Conservation (phyloP, 1,284 basidiomycete species). For the Earliella scabrosa region DNA sequence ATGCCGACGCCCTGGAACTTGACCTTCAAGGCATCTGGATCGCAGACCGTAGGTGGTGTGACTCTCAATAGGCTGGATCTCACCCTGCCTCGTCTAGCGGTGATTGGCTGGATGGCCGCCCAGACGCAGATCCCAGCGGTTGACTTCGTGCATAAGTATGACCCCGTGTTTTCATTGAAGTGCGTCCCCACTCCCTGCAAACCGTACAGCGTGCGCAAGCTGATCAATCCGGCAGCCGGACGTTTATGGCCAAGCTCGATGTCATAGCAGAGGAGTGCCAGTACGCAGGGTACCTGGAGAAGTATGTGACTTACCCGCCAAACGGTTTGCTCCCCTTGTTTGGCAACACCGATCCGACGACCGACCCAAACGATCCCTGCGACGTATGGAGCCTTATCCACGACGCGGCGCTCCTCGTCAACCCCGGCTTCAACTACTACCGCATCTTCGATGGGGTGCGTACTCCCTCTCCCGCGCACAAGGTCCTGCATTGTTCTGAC, state of each 20-base stretch:
- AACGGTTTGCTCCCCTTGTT: constrained; percentile 62
- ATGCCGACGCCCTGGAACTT: no score
- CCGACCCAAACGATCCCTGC: constrained; percentile 51
- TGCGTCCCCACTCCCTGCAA: no score
- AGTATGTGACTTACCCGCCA: constrained; percentile 71
- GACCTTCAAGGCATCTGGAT: no score
- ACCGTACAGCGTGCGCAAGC: no score
- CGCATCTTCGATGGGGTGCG: constrained; percentile 70
- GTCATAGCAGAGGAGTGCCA: constrained; percentile 55
- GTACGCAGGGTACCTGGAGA: constrained; percentile 65
- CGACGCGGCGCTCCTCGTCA: constrained; percentile 58
- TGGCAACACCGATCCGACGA: constrained; percentile 52
- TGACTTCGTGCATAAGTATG: no score
- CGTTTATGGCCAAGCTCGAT: constrained; percentile 63
- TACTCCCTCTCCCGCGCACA: constrained; percentile 1
- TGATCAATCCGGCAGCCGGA: no score
- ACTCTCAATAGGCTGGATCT: no score
- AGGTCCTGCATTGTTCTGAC: neutral
- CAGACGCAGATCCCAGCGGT: no score
- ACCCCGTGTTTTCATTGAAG: no score
- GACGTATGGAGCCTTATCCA: constrained; percentile 71
- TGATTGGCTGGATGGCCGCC: no score
- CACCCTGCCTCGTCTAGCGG: no score
- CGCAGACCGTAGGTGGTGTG: no score
- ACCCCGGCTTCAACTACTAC: constrained; percentile 80